phyloP scores from a whole-genome alignment of 1,284 basidiomycete genomes.

The Phaffia rhodozyma region DNA sequence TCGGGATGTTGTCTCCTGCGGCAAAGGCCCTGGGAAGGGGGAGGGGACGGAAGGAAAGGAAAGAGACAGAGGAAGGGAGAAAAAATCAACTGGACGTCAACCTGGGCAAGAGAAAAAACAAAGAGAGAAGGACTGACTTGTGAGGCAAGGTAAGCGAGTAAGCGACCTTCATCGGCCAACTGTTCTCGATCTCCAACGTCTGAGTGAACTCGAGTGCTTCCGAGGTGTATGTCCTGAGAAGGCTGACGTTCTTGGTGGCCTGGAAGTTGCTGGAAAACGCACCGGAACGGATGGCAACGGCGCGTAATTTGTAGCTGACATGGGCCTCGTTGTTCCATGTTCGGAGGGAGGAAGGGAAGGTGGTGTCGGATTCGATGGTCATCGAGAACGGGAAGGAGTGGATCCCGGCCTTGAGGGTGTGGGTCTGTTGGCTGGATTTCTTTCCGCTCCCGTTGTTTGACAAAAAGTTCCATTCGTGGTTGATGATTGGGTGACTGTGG shows the following conservation, averaged over 20 bases:
- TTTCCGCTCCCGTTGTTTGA: constrained; percentile 17
- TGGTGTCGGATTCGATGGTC: constrained; percentile 65
- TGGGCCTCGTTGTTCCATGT: constrained; percentile 49
- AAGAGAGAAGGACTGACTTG: constrained; percentile 23
- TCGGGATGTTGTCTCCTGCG: constrained; percentile 67
- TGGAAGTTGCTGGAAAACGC: constrained; percentile 63
- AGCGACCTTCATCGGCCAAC: constrained; percentile 92
- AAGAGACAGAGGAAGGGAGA: no score
- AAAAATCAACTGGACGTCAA: background rate
- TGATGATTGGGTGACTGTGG: constrained; percentile 55
- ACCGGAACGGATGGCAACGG: constrained; percentile 54
- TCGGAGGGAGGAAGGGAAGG: constrained; percentile 61
- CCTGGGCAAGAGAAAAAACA: background rate
- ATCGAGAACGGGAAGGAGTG: constrained; percentile 59
- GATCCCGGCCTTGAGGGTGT: constrained; percentile 59
- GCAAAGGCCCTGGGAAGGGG: constrained; percentile 56
- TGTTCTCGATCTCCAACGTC: constrained; percentile 81
- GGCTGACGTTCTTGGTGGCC: constrained; percentile 47
- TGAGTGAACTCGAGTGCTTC: constrained; percentile 90
- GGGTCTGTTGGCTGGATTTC: constrained; percentile 59
- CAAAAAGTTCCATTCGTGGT: constrained; percentile 61
- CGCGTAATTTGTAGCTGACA: constrained; percentile 75
- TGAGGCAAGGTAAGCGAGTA: constrained; percentile 52
- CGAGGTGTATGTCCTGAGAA: constrained; percentile 59
- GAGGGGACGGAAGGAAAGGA: constrained; percentile 51